Conservation (phyloP, 495 filamentous ascomycete species). For the Neurospora cerealis region DNA sequence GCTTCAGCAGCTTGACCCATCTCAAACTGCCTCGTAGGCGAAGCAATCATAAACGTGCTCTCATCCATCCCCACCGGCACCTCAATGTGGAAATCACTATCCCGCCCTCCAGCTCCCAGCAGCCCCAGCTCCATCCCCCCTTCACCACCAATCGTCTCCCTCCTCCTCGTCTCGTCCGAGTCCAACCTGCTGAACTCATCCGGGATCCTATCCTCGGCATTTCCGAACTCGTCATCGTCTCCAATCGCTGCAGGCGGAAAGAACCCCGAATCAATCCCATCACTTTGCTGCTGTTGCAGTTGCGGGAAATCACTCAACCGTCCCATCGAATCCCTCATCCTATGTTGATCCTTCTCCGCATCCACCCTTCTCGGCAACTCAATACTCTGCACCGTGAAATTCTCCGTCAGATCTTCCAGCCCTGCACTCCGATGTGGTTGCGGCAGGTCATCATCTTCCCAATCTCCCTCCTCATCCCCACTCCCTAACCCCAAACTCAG, state of each 20-base stretch:
- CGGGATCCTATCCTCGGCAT: slow-evolving; percentile 25
- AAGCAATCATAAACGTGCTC: slow-evolving; percentile 13
- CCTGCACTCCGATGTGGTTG: slow-evolving; percentile 53
- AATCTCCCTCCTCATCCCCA: slow-evolving; percentile 28
- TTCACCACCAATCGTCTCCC: background rate
- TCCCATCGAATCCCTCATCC: slow-evolving; percentile 14
- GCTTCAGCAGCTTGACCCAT: background rate
- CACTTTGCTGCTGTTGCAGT: slow-evolving; percentile 24
- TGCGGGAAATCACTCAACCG: slow-evolving; percentile 49
- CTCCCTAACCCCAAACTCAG: slow-evolving; percentile 45
- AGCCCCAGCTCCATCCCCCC: background rate
- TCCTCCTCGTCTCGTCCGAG: slow-evolving; percentile 15
- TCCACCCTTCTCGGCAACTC: slow-evolving; percentile 57
- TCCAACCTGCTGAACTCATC: slow-evolving; percentile 28
- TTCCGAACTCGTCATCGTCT: slow-evolving; percentile 11
- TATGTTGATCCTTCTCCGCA: slow-evolving; percentile 38
- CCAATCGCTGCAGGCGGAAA: slow-evolving; percentile 28
- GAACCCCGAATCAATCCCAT: slow-evolving; percentile 38
- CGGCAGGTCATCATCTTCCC: slow-evolving; percentile 43
- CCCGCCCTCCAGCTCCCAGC: slow-evolving; percentile 9
- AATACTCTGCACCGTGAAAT: slow-evolving; percentile 57
- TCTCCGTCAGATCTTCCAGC: slow-evolving; percentile 49
- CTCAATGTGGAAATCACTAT: slow-evolving; percentile 39
- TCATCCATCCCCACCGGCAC: slow-evolving; percentile 35
- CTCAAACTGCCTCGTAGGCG: background rate